Percentiles rank a stretch among this genome's conserved stretches.
Conservation (phyloP, 768 basidiomycete genomes). For the Podaxis sp. region DNA sequence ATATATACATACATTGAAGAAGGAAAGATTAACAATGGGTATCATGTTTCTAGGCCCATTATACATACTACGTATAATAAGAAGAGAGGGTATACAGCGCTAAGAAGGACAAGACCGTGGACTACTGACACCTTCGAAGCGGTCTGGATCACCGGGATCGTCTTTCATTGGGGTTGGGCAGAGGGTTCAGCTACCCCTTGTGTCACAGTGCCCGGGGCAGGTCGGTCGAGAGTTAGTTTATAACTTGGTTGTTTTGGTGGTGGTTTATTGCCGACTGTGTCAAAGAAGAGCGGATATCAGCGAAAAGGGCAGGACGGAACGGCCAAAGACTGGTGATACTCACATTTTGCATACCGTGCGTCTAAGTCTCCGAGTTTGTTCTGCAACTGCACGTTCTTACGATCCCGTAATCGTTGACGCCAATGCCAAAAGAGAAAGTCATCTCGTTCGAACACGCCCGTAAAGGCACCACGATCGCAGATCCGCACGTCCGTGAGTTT, state of each 20-base stretch:
- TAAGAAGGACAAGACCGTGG: not conserved
- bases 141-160: not conserved
- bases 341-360: constrained; percentile 3
- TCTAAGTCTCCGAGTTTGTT: constrained; percentile 12
- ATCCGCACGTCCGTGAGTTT: constrained; percentile 11
- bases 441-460: constrained; percentile 27
- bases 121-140: not conserved
- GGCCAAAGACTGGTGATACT: not conserved
- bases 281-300: not conserved
- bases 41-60: not conserved
- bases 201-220: not conserved
- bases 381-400: constrained; percentile 5
- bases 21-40: not conserved
- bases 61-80: not conserved
- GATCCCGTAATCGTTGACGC: constrained; percentile 2
- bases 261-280: not conserved
- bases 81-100: not conserved
- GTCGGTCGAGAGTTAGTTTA: not conserved
- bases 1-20: not conserved
- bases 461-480: constrained; percentile 17
- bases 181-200: not conserved
- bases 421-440: constrained; percentile 8
- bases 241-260: not conserved
- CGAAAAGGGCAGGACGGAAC: not conserved
- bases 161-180: not conserved